Conservation (phyloP, 768 basidiomycete species). For the Calocybe gangraenosa region DNA sequence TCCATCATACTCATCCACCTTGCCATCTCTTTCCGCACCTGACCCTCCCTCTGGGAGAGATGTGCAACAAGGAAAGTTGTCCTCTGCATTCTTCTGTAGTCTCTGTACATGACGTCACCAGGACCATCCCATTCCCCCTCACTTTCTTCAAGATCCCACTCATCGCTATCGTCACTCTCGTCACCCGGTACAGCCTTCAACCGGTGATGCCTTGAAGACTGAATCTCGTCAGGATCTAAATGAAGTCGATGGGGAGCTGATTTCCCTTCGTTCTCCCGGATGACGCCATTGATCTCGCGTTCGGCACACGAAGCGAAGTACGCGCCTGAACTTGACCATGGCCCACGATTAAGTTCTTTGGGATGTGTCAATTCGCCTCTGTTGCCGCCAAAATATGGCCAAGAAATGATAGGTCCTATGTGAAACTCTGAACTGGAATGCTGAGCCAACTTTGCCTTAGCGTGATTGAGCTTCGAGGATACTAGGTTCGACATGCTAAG, state of each 20-base stretch:
- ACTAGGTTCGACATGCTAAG: conserved; percentile 28
- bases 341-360: conserved; percentile 73
- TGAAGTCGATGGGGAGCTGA: conserved; percentile 73
- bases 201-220: conserved; percentile 65
- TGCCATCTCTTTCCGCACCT: conserved; percentile 64
- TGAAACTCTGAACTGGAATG: conserved; percentile 37
- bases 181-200: conserved; percentile 67
- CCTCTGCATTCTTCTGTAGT: conserved; percentile 79
- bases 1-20: conserved; percentile 72
- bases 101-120: conserved; percentile 74
- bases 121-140: conserved; percentile 79
- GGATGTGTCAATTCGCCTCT: conserved; percentile 70
- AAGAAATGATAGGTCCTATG: conserved; percentile 81
- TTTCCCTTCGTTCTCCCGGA: conserved; percentile 74
- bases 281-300: conserved; percentile 73
- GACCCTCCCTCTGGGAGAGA: conserved; percentile 56
- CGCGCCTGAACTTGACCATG: conserved; percentile 56
- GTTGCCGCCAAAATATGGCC: conserved; percentile 87
- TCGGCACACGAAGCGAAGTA: conserved; percentile 65
- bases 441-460: conserved; percentile 12
- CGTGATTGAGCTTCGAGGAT: conserved; percentile 13
- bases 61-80: conserved; percentile 77
- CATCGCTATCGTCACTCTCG: conserved; percentile 71
- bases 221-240: conserved; percentile 77
- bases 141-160: conserved; percentile 76